Evolutionary conservation across 2,329 filamentous ascomycete species (phyloP).

Genomic region (Fusarium sp.): DNA sequence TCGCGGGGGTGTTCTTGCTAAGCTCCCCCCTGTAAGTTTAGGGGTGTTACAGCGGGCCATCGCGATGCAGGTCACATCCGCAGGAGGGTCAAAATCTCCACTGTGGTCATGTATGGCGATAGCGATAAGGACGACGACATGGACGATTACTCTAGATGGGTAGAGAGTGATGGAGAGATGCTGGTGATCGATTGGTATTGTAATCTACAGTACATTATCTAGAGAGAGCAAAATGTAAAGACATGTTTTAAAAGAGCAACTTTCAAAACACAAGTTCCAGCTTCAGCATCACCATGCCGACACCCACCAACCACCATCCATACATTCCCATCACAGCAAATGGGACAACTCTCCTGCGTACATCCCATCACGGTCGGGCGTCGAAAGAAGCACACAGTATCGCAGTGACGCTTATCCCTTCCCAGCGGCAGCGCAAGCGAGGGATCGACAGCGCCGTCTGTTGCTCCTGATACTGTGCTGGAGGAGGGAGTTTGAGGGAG

Average conservation of each 20-base stretch:
- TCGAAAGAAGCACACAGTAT: background rate
- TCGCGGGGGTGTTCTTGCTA: background rate
- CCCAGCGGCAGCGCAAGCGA: conserved; percentile 3
- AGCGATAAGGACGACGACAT: conserved; percentile 33
- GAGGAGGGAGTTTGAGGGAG: background rate
- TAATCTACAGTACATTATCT: background rate
- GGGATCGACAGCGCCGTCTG: conserved; percentile 11
- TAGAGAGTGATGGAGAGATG: background rate
- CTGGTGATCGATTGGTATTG: background rate
- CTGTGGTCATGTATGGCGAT: conserved; percentile 16
- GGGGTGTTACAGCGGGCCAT: conserved; percentile 17
- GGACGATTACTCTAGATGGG: background rate
- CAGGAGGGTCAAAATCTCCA: conserved; percentile 1
- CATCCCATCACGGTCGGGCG: conserved; percentile 2
- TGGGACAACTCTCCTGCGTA: background rate
- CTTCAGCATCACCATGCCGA: background rate
- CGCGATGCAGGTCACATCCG: conserved; percentile 11
- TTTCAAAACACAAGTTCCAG: background rate
- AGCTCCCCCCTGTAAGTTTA: conserved; percentile 10
- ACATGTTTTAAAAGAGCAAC: background rate
- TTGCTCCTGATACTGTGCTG: background rate
- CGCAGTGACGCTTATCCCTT: conserved; percentile 5
- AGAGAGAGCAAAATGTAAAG: background rate
- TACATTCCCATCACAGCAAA: background rate
- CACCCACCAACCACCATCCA: background rate